Percentiles rank a stretch among this genome's conserved stretches.
Evolutionary conservation across 225 moss, liverwort and hornwort species (phyloP).

Genomic region (Polytrichum commune): DNA sequence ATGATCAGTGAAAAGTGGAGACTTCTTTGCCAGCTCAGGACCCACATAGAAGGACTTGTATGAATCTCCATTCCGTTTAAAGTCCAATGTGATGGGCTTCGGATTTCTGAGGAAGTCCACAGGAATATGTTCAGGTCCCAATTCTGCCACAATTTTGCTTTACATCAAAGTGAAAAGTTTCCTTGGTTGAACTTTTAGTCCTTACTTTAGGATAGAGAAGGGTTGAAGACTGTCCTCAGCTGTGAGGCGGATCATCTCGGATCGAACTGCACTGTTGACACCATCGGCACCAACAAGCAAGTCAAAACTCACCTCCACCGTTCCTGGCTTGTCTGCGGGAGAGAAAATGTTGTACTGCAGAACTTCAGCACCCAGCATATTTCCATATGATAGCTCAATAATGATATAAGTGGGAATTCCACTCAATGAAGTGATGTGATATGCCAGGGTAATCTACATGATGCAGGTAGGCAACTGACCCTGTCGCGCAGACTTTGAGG

Average conservation of each 20-base stretch:
- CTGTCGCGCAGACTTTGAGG: constrained; percentile 16
- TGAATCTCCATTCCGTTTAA: constrained; percentile 10
- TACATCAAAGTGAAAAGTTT: too few relatives aligned
- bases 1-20: constrained; percentile 25
- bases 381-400: background rate
- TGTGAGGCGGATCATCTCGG: constrained; percentile 36
- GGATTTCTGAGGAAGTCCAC: constrained; percentile 17
- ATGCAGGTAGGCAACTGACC: background rate
- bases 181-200: background rate
- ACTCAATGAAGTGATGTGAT: too few relatives aligned
- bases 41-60: constrained; percentile 46
- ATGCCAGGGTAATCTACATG: too few relatives aligned
- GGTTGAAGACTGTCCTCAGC: constrained; percentile 12
- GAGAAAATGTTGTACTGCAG: constrained; percentile 13
- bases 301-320: constrained; percentile 46
- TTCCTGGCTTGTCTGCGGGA: constrained; percentile 20
- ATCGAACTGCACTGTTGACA: constrained; percentile 46
- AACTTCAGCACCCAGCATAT: background rate
- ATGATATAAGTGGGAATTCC: too few relatives aligned
- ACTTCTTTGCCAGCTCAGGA: constrained; percentile 34
- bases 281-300: constrained; percentile 59
- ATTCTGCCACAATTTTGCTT: background rate
- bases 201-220: constrained; percentile 22
- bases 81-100: constrained; percentile 34
- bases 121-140: constrained; percentile 1